Base-by-base conservation (phyloP, 2,329 filamentous ascomycete species). In the Colletotrichum paranaense region DNA sequence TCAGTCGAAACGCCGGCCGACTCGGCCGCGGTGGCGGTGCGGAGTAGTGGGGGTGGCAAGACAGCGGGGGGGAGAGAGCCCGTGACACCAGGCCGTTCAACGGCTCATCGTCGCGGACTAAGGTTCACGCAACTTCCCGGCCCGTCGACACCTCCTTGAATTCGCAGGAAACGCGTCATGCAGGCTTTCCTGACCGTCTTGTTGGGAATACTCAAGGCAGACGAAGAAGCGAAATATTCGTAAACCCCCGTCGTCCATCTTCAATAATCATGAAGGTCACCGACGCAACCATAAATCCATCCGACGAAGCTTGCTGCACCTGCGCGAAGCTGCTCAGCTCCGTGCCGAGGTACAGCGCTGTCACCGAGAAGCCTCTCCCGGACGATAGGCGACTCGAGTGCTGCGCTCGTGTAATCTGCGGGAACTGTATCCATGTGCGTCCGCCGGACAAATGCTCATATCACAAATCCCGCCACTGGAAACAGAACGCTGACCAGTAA, bases 371-470 rank as follows among this genome's bases (percentile, higher is more conserved):
- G 79, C 87, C 89, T 16, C 82, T 89, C 2, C 86, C 88, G 30
- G 84, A 87, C 60, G 88, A 92, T 78, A 89, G 92, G 64, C 84
- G 87, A 74, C 85, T 95, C 35, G 86, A 88, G 42, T 96, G 94
- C 81, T 96, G 94, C 81, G 85, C 85, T 57, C 88, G 94, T 67
- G 85, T 91, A 52, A 93, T 96, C 78, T 97, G 94, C 82, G 90
- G 90, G 19, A 86, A 85, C 74, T 96, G 94, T 82, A 89, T 94
- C 77, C 84, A 89, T 79, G 92, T 90, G 80, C 60, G 87, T 83
- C 67, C 72, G 71, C 63, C 14, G 22, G 57, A 32, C 22, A 32
- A 4, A 42, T 32, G 16, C 38, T 42, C 5, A 16, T 19, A 42
- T 42, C 14, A 16, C 38, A 1, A 6, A 38, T 46, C 42, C 32